These are phyloP conservation scores for Neonectria punicea DNA, from an alignment of 2,329 filamentous ascomycete genomes.

Conservation along the genomic window DNA sequence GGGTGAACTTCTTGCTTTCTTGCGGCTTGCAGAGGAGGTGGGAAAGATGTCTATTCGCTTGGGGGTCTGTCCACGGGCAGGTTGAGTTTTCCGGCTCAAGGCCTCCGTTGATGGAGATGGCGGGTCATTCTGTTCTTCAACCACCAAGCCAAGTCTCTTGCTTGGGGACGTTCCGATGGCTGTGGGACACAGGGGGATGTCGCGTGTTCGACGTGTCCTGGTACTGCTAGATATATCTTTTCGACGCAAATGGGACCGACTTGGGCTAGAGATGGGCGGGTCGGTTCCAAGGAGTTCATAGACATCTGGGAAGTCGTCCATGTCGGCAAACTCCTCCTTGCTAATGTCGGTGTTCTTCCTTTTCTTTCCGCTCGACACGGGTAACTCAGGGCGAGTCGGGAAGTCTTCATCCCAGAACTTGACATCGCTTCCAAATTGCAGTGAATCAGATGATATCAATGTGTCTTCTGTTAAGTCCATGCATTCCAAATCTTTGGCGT, in stretches of 20 bases:
- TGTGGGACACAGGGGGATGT: conserved; percentile 18
- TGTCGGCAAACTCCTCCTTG: conserved; percentile 48
- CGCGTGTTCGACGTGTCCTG: conserved; percentile 31
- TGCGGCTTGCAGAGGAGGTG: conserved; percentile 12
- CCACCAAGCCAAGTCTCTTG: conserved; percentile 12
- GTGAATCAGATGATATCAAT: conserved; percentile 47
- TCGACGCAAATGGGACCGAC: conserved; percentile 35
- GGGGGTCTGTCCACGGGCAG: conserved; percentile 22
- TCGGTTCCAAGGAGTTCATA: conserved; percentile 58
- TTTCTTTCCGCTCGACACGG: conserved; percentile 58
- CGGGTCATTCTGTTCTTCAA: conserved; percentile 34
- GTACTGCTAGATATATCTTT: conserved; percentile 33
- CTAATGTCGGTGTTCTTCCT: conserved; percentile 62
- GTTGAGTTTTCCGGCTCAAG: conserved; percentile 25
- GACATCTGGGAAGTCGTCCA: conserved; percentile 65
- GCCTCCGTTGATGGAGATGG: conserved; percentile 44
- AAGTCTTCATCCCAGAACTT: conserved; percentile 57
- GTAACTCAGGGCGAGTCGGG: conserved; percentile 51
- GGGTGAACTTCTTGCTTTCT: conserved; percentile 18
- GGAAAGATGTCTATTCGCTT: conserved; percentile 11
- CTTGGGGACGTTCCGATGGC: conserved; percentile 21
- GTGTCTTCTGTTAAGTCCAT: conserved; percentile 55
- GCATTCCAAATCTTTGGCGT: conserved; percentile 49
- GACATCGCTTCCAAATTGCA: conserved; percentile 50
- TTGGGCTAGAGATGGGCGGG: conserved; percentile 51